These are phyloP conservation scores for Globisporangium spinosum DNA, from an alignment of 352 stramenopile genomes.

Conservation along the genomic window DNA sequence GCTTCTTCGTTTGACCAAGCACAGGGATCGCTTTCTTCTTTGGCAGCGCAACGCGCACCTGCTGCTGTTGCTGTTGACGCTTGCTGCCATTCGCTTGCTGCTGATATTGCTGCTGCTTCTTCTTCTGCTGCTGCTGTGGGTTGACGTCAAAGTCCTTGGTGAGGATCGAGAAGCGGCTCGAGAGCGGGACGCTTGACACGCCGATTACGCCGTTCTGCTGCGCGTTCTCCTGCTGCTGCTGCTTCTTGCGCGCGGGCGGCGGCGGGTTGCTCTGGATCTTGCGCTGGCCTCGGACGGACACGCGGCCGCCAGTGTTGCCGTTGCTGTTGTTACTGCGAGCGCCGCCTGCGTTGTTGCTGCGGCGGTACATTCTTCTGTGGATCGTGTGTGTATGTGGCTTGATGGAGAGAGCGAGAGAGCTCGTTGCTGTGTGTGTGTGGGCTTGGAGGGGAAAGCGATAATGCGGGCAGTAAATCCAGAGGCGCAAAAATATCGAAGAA, in stretches of 20 bases:
- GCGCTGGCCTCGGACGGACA: slow-evolving; percentile 55
- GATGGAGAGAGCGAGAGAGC: background rate
- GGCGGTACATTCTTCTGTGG: slow-evolving; percentile 15
- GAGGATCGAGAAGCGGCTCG: slow-evolving; percentile 70
- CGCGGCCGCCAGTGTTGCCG: slow-evolving; percentile 26
- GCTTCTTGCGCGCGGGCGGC: slow-evolving; percentile 23
- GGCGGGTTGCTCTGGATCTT: slow-evolving; percentile 49
- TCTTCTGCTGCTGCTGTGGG: slow-evolving; percentile 16
- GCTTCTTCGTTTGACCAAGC: slow-evolving; percentile 16
- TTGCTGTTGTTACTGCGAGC: slow-evolving; percentile 18
- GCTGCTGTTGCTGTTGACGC: slow-evolving; percentile 21
- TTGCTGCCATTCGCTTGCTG: slow-evolving; percentile 18
- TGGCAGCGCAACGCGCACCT: slow-evolving; percentile 21
- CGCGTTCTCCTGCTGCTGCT: slow-evolving; percentile 20
- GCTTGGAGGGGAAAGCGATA: slow-evolving; percentile 8
- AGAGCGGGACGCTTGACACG: slow-evolving; percentile 63
- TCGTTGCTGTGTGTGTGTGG: background rate
- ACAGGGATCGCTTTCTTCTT: slow-evolving; percentile 23
- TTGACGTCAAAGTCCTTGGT: slow-evolving; percentile 37
- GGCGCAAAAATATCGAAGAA: background rate
- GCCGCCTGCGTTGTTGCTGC: slow-evolving; percentile 5
- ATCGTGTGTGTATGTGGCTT: background rate
- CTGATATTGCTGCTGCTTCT: slow-evolving; percentile 1
- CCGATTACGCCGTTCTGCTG: slow-evolving; percentile 41
- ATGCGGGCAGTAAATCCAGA: background rate